Percentiles rank a stretch among this genome's conserved stretches.
Conservation (phyloP, 2,329 filamentous ascomycete genomes). For the Pochonia chlamydosporia region DNA sequence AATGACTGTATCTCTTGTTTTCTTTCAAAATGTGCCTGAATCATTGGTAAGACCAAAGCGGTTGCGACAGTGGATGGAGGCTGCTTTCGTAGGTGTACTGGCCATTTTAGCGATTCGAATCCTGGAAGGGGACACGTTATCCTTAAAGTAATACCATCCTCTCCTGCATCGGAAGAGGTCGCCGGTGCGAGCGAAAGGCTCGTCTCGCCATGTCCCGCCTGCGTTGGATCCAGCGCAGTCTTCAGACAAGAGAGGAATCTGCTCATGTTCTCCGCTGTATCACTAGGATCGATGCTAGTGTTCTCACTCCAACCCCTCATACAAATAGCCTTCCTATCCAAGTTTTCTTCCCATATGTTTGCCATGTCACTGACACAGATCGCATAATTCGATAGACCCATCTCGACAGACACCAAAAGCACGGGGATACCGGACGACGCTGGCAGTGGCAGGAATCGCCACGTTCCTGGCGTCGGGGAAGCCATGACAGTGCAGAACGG, state of each 20-base stretch:
- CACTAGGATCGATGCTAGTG: conserved; percentile 68
- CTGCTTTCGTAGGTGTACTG: conserved; percentile 47
- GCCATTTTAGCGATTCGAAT: conserved; percentile 60
- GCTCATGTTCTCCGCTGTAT: conserved; percentile 60
- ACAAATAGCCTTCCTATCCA: conserved; percentile 58
- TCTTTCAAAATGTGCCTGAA: conserved; percentile 39
- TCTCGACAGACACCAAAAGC: conserved; percentile 57
- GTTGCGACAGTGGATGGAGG: conserved; percentile 37
- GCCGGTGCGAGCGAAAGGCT: conserved; percentile 36
- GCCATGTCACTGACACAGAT: conserved; percentile 66
- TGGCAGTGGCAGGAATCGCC: conserved; percentile 34
- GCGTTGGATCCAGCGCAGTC: conserved; percentile 42
- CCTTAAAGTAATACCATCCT: conserved; percentile 42
- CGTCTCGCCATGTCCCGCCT: conserved; percentile 36
- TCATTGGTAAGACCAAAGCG: conserved; percentile 45
- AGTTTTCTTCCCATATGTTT: conserved; percentile 64
- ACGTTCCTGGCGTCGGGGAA: conserved; percentile 20
- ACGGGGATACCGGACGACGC: conserved; percentile 42
- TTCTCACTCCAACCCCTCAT: conserved; percentile 55
- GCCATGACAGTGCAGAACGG: conserved; percentile 19
- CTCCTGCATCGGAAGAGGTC: conserved; percentile 25
- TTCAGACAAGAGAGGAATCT: conserved; percentile 61
- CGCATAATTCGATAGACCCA: conserved; percentile 52
- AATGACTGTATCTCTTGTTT: conserved; percentile 37
- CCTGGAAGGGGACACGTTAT: conserved; percentile 59